Percentiles rank a stretch among this genome's conserved stretches.
phyloP scores from a whole-genome alignment of 2,329 filamentous ascomycete species.

The Apiospora hydei region DNA sequence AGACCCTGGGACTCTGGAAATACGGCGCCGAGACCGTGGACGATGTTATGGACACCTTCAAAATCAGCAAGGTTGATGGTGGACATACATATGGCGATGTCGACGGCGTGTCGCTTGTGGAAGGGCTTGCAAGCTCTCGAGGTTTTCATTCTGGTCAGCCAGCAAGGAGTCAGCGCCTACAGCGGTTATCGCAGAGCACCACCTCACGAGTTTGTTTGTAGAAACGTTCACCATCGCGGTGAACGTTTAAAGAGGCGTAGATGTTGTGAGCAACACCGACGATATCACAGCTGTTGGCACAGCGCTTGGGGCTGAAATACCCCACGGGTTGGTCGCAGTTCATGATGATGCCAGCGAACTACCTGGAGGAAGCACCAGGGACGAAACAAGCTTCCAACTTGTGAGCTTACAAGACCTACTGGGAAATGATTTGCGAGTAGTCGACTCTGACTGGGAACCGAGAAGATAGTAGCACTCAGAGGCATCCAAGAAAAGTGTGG shows the following conservation, averaged over 20 bases:
- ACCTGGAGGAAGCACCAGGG: constrained; percentile 51
- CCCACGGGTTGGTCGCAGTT: constrained; percentile 55
- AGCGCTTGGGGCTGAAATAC: constrained; percentile 50
- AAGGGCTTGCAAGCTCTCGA: constrained; percentile 50
- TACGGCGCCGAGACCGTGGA: constrained; percentile 39
- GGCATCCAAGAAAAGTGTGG: not conserved
- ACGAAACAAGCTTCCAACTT: constrained; percentile 59
- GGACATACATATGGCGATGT: constrained; percentile 58
- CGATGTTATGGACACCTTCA: constrained; percentile 32
- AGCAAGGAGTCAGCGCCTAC: constrained; percentile 60
- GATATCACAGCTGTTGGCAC: constrained; percentile 56
- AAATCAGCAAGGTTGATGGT: constrained; percentile 53
- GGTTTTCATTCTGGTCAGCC: constrained; percentile 60
- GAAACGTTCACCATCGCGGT: constrained; percentile 55
- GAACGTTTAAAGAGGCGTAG: constrained; percentile 50
- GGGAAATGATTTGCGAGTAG: constrained; percentile 44
- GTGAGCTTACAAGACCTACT: constrained; percentile 51
- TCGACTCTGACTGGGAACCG: constrained; percentile 51
- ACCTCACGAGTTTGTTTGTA: constrained; percentile 57
- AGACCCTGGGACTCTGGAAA: too few species aligned
- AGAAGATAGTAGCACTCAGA: not conserved
- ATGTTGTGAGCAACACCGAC: constrained; percentile 61
- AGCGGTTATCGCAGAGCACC: constrained; percentile 56
- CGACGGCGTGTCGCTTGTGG: constrained; percentile 60
- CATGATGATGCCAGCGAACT: constrained; percentile 63